These are phyloP conservation scores for Mycena vitilis DNA, from an alignment of 768 basidiomycete species.

Conservation along the genomic window DNA sequence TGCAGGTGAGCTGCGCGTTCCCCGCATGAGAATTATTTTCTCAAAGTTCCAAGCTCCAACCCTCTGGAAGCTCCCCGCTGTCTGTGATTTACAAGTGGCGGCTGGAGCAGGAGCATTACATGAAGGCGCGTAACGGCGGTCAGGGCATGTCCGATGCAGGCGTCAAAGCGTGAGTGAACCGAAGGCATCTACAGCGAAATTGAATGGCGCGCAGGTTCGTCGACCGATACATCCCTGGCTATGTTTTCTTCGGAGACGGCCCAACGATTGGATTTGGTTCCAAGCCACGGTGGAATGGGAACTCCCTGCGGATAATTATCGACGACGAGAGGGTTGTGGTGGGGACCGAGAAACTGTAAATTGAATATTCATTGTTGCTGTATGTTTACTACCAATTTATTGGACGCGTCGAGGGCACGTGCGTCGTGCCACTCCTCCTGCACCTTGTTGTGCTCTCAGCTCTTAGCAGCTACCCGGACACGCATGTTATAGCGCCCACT, in stretches of 20 bases:
- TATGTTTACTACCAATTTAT: constrained; percentile 10
- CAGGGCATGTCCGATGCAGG: constrained; percentile 86
- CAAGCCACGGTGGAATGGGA: constrained; percentile 26
- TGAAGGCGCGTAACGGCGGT: constrained; percentile 89
- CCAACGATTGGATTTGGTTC: constrained; percentile 44
- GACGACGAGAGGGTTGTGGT: constrained; percentile 31
- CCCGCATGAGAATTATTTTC: neutral
- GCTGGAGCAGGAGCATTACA: constrained; percentile 87
- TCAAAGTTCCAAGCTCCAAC: constrained; percentile 44
- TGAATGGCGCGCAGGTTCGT: constrained; percentile 69
- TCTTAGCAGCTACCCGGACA: constrained; percentile 1
- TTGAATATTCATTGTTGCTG: neutral
- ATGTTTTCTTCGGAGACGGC: constrained; percentile 85
- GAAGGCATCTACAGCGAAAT: neutral
- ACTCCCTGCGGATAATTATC: constrained; percentile 15
- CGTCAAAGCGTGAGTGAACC: constrained; percentile 67
- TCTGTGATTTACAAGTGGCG: constrained; percentile 88
- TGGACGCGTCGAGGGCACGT: constrained; percentile 2
- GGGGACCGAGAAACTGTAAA: constrained; percentile 12
- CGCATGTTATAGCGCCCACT: constrained; percentile 16
- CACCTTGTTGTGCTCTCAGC: neutral
- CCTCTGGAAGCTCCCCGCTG: constrained; percentile 42
- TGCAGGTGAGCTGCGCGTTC: constrained; percentile 68
- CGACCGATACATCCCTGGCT: constrained; percentile 94
- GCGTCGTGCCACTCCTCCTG: neutral